A percentile compares a stretch with the other conserved stretches of the same genome.
Evolutionary conservation across 2,329 filamentous ascomycete species (phyloP).

Genomic region (Septoria linicola): DNA sequence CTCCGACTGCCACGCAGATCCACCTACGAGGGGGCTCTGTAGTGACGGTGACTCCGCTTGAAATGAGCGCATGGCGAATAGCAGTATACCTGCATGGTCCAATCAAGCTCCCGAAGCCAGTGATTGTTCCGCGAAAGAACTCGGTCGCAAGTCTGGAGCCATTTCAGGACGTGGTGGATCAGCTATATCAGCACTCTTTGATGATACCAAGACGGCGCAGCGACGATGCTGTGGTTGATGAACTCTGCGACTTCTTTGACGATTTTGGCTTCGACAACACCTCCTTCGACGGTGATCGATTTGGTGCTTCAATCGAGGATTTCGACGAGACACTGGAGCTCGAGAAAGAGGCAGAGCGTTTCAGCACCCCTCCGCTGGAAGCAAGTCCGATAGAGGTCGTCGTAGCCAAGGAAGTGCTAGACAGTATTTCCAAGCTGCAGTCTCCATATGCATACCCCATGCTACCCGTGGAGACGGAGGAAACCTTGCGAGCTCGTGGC

Average conservation of each 20-base stretch:
- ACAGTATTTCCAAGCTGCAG: conserved; percentile 10
- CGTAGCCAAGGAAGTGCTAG: conserved; percentile 30
- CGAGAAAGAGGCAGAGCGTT: conserved; percentile 22
- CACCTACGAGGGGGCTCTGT: conserved; percentile 38
- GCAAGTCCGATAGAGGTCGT: conserved; percentile 29
- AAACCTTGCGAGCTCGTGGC: conserved; percentile 31
- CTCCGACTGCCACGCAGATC: conserved; percentile 33
- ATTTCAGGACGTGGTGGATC: conserved; percentile 39
- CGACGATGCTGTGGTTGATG: conserved; percentile 41
- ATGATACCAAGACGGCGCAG: conserved; percentile 33
- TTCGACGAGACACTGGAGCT: conserved; percentile 22
- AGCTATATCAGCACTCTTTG: conserved; percentile 33
- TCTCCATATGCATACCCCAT: conserved; percentile 8
- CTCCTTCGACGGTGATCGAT: conserved; percentile 26
- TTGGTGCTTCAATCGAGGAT: conserved; percentile 18
- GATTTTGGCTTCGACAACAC: conserved; percentile 40
- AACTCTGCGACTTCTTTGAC: conserved; percentile 46
- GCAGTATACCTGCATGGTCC: conserved; percentile 45
- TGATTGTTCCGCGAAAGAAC: conserved; percentile 39
- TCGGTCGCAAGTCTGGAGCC: conserved; percentile 44
- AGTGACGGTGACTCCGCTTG: conserved; percentile 38
- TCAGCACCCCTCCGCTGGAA: conserved; percentile 30
- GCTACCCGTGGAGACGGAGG: conserved; percentile 30
- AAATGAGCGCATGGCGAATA: conserved; percentile 37
- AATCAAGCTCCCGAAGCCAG: conserved; percentile 41